A percentile compares a stretch with the other conserved stretches of the same genome.
Conservation (phyloP, 371 early-diverging fungal genomes). For the Dichotomocladium elegans region DNA sequence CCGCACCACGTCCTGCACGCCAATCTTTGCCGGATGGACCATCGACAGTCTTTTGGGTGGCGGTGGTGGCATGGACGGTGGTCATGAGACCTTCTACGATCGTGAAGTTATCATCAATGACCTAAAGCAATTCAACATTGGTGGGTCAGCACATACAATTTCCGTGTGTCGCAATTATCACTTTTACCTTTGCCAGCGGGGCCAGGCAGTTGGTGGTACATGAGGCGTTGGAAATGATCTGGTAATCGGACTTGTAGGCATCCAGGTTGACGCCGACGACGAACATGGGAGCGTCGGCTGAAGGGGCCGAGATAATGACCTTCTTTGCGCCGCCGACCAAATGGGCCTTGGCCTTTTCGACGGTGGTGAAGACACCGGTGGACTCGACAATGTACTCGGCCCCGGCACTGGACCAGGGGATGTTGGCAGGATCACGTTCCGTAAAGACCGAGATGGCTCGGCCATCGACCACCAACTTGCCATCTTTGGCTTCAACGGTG, state of each 20-base stretch:
- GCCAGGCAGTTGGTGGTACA: slow-evolving; percentile 99
- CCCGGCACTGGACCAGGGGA: slow-evolving; percentile 89
- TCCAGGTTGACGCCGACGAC: slow-evolving; percentile 95
- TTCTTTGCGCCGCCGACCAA: slow-evolving; percentile 94
- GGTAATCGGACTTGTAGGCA: slow-evolving; percentile 77
- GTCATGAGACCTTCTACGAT: slow-evolving; percentile 91
- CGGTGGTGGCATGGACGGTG: slow-evolving; percentile 98
- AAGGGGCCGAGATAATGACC: slow-evolving; percentile 99
- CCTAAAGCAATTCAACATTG: too few species aligned
- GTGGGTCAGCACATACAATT: too few species aligned
- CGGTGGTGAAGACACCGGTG: slow-evolving; percentile 97
- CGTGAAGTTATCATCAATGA: slow-evolving; percentile 93
- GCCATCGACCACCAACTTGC: slow-evolving; percentile 80
- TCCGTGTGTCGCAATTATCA: too few species aligned
- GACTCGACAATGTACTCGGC: slow-evolving; percentile 98
- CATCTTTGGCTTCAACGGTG: slow-evolving; percentile 70
- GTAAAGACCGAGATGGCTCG: slow-evolving; percentile 28
- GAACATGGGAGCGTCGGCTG: slow-evolving; percentile 88
- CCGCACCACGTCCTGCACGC: slow-evolving; percentile 95
- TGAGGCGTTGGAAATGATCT: slow-evolving; percentile 97
- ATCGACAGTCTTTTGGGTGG: slow-evolving; percentile 99
- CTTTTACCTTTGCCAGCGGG: slow-evolving; percentile 98
- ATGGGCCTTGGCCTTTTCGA: slow-evolving; percentile 88
- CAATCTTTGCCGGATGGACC: slow-evolving; percentile 97
- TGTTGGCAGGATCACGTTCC: slow-evolving; percentile 65